These are phyloP conservation scores for Pseudohalonectria lignicola DNA, from an alignment of 2,329 filamentous ascomycete genomes.

Conservation along the genomic window DNA sequence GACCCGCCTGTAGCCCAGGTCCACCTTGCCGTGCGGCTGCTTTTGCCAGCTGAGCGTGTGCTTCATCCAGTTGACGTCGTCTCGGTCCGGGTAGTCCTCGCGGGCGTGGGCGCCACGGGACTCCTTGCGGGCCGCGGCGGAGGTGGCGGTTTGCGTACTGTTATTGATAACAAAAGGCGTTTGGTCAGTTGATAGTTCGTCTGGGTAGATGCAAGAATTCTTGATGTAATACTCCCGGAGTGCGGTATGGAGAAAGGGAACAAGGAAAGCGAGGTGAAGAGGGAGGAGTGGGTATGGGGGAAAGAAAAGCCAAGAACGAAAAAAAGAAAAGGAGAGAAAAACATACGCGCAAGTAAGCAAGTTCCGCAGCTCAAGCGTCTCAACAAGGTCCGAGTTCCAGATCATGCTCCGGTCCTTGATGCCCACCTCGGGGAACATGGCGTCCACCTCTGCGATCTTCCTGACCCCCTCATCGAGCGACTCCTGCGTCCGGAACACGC, in stretches of 20 bases:
- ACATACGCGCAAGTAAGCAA: conserved; percentile 91
- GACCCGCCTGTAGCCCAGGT: conserved; percentile 79
- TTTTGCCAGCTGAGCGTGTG: conserved; percentile 96
- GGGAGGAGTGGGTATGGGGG: neutral
- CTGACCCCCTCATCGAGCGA: conserved; percentile 85
- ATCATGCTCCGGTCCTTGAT: conserved; percentile 99
- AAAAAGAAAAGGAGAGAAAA: conserved; percentile 1
- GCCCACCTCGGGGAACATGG: conserved; percentile 69
- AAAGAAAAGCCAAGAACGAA: no score
- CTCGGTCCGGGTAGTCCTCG: conserved; percentile 91
- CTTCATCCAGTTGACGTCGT: conserved; percentile 98
- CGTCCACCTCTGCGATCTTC: conserved; percentile 78
- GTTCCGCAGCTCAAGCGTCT: conserved; percentile 92
- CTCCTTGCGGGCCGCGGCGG: conserved; percentile 91
- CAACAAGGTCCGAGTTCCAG: conserved; percentile 96
- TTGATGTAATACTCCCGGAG: neutral
- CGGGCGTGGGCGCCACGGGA: conserved; percentile 94
- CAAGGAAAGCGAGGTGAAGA: no score
- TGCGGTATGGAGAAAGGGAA: no score
- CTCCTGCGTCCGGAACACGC: conserved; percentile 91
- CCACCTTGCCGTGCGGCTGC: conserved; percentile 75
- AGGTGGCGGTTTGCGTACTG: conserved; percentile 79
- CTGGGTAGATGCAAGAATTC: no score
- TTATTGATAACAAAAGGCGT: conserved; percentile 5
- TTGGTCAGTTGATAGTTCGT: conserved; percentile 4